Percentiles rank a stretch among this genome's conserved stretches.
Conservation (phyloP, 768 basidiomycete species). For the Sporobolomyces roseus region DNA sequence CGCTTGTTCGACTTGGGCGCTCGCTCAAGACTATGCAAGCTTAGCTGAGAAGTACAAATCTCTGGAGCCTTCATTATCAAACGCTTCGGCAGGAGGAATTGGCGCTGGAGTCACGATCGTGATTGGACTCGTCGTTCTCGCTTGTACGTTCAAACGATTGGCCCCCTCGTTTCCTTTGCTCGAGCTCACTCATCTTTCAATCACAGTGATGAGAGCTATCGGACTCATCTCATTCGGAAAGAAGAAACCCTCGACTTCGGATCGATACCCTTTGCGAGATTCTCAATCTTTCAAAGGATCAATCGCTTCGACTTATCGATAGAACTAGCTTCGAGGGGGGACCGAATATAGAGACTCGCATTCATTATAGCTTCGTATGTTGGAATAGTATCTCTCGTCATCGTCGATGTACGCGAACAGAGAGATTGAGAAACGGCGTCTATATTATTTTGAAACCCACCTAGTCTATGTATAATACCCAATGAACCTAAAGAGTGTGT, state of each 20-base stretch:
- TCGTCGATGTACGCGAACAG: no score
- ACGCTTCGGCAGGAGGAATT: conserved; percentile 45
- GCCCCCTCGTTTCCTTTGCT: background rate
- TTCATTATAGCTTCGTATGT: background rate
- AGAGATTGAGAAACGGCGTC: no score
- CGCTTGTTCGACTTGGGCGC: conserved; percentile 8
- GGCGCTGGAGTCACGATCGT: conserved; percentile 44
- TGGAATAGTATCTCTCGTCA: conserved; percentile 1
- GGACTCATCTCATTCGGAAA: conserved; percentile 31
- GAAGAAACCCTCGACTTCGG: background rate
- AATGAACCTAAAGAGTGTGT: no score
- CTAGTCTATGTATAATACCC: no score
- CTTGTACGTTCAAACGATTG: conserved; percentile 4
- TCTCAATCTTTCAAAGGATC: conserved; percentile 16
- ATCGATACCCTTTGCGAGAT: conserved; percentile 26
- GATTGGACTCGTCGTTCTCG: conserved; percentile 15
- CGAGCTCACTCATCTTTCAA: background rate
- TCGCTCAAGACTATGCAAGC: conserved; percentile 22
- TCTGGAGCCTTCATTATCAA: conserved; percentile 35
- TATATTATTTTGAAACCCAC: no score
- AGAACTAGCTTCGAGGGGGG: no score
- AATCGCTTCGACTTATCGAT: background rate
- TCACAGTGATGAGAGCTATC: conserved; percentile 7
- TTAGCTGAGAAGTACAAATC: conserved; percentile 30
- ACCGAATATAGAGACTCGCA: no score